Evolutionary conservation across 2,329 filamentous ascomycete species (phyloP), one percentile per base, ranked within the genome.

Genomic region (Leptographium lundbergii): DNA sequence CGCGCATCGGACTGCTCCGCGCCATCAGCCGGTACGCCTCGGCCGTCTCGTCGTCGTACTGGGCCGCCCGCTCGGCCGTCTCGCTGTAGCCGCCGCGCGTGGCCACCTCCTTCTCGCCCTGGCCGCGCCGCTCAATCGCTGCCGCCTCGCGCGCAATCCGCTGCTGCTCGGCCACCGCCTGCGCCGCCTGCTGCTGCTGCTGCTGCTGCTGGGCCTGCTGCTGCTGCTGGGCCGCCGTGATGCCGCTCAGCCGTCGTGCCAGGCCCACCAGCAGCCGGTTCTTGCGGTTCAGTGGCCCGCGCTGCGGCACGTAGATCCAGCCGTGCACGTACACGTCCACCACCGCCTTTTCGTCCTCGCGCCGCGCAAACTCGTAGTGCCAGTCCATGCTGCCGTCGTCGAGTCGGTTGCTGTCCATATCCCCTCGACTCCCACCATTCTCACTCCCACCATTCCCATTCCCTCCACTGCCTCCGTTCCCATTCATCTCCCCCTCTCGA

Each of bases 301-400:
- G 81, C 67, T 92, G 89, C 22, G 92, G 92, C 47, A 85, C 84
- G 71, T 96, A 99, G 57, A 97, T 82, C 94, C 95, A 99, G 17
- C 94, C 94, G 65, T 92, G 81, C 27, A 99, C 89, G 69, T 99
- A 92, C 6, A 97, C 89, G 68, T 97, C 92, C 1, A 96, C 88
- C 4, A 96, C 77, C 0, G 91, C 90, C 69, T 87, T 88, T 66
- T 91, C 85, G 61, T 92, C 86, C 69, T 95, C 88, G 57, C 86
- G 81, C 61, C 81, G 81, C 60, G 91, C 84, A 88, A 89, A 95
- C 67, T 92, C 84, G 58, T 82, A 76, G 50, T 80, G 81, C 86
- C 88, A 92, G 69, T 69, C 25, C 67, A 63, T 67, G 65, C 34
- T 68, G 72, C 51, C 64, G 69, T 36, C 36, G 63, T 65, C 47